These are phyloP conservation scores for Aspergillus sergii DNA, from an alignment of 2,329 filamentous ascomycete species.

Conservation along the genomic window DNA sequence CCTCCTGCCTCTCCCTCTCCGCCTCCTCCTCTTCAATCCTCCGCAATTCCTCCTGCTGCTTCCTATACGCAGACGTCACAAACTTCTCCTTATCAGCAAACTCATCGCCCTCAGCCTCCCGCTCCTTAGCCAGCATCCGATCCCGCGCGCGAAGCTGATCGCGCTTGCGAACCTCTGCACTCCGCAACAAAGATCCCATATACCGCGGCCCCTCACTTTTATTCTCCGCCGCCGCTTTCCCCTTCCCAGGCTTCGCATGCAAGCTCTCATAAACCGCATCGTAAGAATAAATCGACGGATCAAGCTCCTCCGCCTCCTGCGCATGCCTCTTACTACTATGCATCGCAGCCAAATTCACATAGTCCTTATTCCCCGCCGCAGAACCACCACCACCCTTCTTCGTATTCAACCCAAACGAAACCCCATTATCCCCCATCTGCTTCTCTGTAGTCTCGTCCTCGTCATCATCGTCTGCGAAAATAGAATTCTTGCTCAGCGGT, in stretches of 20 bases:
- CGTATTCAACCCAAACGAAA: slow-evolving; percentile 28
- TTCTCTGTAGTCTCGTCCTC: slow-evolving; percentile 28
- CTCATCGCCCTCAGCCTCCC: slow-evolving; percentile 67
- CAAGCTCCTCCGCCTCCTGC: slow-evolving; percentile 46
- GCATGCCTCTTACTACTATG: slow-evolving; percentile 50
- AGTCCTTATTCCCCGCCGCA: slow-evolving; percentile 30
- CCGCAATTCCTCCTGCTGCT: slow-evolving; percentile 63
- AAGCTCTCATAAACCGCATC: slow-evolving; percentile 53
- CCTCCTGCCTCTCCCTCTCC: slow-evolving; percentile 61
- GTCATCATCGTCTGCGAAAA: slow-evolving; percentile 42
- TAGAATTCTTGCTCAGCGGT: slow-evolving; percentile 37
- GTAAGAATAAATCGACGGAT: slow-evolving; percentile 54
- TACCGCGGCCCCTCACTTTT: slow-evolving; percentile 55
- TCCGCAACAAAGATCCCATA: slow-evolving; percentile 61
- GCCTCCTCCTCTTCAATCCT: slow-evolving; percentile 59
- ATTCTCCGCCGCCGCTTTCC: slow-evolving; percentile 20
- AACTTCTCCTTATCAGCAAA: slow-evolving; percentile 70
- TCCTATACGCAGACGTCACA: slow-evolving; percentile 66
- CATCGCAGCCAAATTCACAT: slow-evolving; percentile 49
- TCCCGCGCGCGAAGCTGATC: slow-evolving; percentile 65
- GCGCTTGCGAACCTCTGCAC: slow-evolving; percentile 64
- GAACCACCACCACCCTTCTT: slow-evolving; percentile 10
- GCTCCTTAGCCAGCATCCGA: slow-evolving; percentile 61
- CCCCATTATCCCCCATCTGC: slow-evolving; percentile 14
- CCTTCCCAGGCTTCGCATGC: slow-evolving; percentile 40